Evolutionary conservation across 2,329 filamentous ascomycete genomes (phyloP).

Genomic region (Saccharata proteae): DNA sequence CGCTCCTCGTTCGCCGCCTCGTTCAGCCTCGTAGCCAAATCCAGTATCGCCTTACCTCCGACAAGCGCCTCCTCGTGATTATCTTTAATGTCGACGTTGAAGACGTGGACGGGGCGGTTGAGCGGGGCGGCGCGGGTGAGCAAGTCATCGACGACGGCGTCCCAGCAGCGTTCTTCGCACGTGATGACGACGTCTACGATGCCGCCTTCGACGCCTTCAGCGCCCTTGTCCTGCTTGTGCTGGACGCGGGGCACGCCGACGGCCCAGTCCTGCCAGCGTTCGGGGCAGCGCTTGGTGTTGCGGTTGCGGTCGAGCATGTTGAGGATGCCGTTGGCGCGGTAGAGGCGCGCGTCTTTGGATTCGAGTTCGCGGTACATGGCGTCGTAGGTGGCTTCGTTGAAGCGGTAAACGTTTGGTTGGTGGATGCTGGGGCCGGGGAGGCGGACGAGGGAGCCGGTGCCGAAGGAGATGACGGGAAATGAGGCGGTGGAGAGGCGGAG

Average conservation of each 20-base stretch:
- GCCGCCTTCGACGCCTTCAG: slow-evolving; percentile 71
- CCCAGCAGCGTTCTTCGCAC: slow-evolving; percentile 96
- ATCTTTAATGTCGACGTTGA: slow-evolving; percentile 97
- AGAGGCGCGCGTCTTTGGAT: slow-evolving; percentile 73
- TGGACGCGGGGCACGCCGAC: slow-evolving; percentile 73
- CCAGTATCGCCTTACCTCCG: slow-evolving; percentile 81
- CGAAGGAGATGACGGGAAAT: slow-evolving; percentile 96
- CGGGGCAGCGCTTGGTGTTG: slow-evolving; percentile 85
- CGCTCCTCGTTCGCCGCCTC: slow-evolving; percentile 67
- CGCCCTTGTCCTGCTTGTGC: slow-evolving; percentile 57
- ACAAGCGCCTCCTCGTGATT: slow-evolving; percentile 94
- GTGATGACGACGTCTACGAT: slow-evolving; percentile 92
- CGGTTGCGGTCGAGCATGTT: slow-evolving; percentile 94
- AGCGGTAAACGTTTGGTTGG: slow-evolving; percentile 94
- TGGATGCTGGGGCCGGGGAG: slow-evolving; percentile 82
- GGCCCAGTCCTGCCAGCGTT: slow-evolving; percentile 96
- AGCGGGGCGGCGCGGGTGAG: slow-evolving; percentile 73
- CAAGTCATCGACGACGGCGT: slow-evolving; percentile 90
- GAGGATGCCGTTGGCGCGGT: slow-evolving; percentile 81
- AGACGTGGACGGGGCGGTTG: slow-evolving; percentile 90
- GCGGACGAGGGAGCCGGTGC: slow-evolving; percentile 87
- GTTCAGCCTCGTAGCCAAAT: slow-evolving; percentile 78
- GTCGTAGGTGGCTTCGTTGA: slow-evolving; percentile 93
- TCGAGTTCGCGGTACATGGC: slow-evolving; percentile 88
- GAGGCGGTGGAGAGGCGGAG: slow-evolving; percentile 69